Conservation (phyloP, 2,329 filamentous ascomycete species). For the Drechslerella coelobrocha region DNA sequence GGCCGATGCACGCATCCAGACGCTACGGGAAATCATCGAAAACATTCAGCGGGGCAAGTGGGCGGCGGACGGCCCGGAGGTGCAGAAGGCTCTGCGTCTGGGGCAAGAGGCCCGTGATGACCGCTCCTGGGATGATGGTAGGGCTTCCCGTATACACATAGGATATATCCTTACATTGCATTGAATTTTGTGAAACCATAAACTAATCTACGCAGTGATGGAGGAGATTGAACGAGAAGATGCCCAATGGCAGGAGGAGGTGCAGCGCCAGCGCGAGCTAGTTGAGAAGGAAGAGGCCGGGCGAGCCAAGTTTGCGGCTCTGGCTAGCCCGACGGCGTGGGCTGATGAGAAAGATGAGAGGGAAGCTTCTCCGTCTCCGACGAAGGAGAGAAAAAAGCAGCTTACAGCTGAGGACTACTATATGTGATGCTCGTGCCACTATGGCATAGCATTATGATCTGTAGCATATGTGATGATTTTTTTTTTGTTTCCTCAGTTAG, state of each 20-base stretch:
- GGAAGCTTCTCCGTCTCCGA: conserved; percentile 18
- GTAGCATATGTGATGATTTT: no score
- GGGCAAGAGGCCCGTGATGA: conserved; percentile 76
- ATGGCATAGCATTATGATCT: no score
- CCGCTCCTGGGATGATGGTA: conserved; percentile 83
- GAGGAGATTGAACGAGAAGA: conserved; percentile 72
- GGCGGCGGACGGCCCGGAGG: conserved; percentile 67
- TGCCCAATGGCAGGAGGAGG: conserved; percentile 60
- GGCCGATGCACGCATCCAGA: conserved; percentile 77
- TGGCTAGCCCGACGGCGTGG: conserved; percentile 24
- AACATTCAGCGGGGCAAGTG: conserved; percentile 74
- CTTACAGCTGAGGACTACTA: conserved; percentile 39
- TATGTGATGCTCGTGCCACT: conserved; percentile 19
- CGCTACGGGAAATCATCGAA: conserved; percentile 77
- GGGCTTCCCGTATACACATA: conserved; percentile 54
- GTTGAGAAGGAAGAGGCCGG: conserved; percentile 51
- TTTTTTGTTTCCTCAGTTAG: no score
- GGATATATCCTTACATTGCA: conserved; percentile 1
- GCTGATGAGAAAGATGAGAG: conserved; percentile 1
- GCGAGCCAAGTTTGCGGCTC: conserved; percentile 50
- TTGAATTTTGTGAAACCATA: conserved; percentile 14
- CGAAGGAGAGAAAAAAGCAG: conserved; percentile 29
- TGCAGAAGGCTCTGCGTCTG: conserved; percentile 80
- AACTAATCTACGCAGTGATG: no score
- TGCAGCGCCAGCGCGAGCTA: conserved; percentile 43